A percentile compares a stretch with the other conserved stretches of the same genome.
These are phyloP conservation scores for Eimeria necatrix DNA, from an alignment of 169 alveolate genomes.

Conservation along the genomic window DNA sequence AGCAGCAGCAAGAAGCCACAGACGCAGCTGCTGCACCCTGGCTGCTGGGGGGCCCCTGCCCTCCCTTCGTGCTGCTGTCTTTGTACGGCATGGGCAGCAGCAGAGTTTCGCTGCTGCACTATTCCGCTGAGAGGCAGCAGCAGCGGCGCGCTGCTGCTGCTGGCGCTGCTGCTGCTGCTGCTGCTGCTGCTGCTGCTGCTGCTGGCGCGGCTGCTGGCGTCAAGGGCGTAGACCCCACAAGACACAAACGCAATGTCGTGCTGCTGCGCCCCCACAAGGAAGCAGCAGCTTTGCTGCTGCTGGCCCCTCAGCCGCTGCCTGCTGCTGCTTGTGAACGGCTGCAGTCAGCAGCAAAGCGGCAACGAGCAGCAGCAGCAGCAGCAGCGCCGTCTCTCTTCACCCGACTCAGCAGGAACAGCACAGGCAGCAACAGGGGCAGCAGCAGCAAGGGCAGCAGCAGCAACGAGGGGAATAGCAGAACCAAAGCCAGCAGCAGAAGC, in stretches of 20 bases:
- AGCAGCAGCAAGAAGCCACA: background rate
- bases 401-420: background rate
- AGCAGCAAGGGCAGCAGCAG: too few relatives aligned
- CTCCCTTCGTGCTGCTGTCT: background rate
- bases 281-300: constrained; percentile 48
- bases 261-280: background rate
- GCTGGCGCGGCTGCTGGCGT: constrained; percentile 12
- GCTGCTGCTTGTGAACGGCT: background rate
- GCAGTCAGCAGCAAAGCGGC: background rate
- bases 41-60: background rate
- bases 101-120: background rate
- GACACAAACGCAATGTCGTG: background rate
- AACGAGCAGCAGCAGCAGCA: constrained; percentile 50
- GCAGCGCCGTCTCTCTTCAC: background rate
- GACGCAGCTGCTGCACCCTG: background rate
- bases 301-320: constrained; percentile 1
- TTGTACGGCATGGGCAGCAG: background rate
- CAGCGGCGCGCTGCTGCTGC: background rate
- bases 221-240: too few relatives aligned
- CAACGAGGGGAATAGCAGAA: too few relatives aligned
- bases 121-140: background rate
- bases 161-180: constrained; percentile 35
- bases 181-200: constrained; percentile 6
- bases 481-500: background rate
- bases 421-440: constrained; percentile 4